A percentile compares a stretch with the other conserved stretches of the same genome.
phyloP scores from a whole-genome alignment of 2,329 filamentous ascomycete genomes.

The Aspergillus sp. region DNA sequence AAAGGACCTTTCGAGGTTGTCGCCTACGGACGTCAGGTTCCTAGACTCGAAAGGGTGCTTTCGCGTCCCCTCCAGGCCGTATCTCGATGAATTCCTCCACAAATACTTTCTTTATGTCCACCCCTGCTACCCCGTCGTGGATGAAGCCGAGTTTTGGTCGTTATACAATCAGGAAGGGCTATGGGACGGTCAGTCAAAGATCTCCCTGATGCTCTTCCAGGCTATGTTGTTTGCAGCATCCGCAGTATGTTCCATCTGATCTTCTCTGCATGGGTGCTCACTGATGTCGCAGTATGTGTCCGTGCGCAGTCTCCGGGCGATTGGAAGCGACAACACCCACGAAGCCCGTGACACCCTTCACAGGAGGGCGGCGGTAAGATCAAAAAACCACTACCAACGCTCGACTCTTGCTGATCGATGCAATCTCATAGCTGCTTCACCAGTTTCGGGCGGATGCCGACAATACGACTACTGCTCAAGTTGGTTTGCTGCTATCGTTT shows the following conservation, averaged over 20 bases:
- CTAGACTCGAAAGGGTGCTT: background rate
- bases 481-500: background rate
- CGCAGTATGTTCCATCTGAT: background rate
- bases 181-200: background rate
- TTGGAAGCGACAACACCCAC: background rate
- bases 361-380: background rate
- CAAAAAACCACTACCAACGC: no score
- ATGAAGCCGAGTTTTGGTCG: constrained; percentile 3
- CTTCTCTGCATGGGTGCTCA: background rate
- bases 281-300: background rate
- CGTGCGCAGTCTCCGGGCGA: background rate
- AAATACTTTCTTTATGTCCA: constrained; percentile 3
- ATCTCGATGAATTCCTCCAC: background rate
- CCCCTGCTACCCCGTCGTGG: background rate
- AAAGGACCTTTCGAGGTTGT: background rate
- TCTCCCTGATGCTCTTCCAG: constrained; percentile 4
- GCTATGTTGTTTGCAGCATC: constrained; percentile 1
- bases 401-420: background rate
- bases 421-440: background rate
- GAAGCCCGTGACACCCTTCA: background rate
- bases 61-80: background rate
- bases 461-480: background rate
- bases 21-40: background rate
- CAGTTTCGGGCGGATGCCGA: background rate
- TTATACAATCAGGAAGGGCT: background rate